phyloP scores from a whole-genome alignment of 1,284 basidiomycete genomes.

The Athelia psychrophila region DNA sequence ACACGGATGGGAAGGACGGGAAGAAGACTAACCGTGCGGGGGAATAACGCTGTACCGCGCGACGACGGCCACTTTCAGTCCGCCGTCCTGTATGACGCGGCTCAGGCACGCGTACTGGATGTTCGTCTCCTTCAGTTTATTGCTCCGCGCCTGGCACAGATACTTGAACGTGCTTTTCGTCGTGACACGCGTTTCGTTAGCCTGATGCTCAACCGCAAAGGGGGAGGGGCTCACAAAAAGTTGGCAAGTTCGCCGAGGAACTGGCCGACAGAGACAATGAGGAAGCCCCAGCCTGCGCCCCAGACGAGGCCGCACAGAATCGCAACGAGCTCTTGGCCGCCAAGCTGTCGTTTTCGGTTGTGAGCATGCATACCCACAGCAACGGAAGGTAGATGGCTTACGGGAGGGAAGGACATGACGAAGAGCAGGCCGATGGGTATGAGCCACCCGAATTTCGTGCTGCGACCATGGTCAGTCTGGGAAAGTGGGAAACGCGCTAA shows the following conservation, averaged over 20 bases:
- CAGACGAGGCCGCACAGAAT: conserved; percentile 76
- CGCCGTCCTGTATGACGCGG: conserved; percentile 63
- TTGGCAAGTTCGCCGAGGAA: conserved; percentile 51
- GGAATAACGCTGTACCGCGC: conserved; percentile 63
- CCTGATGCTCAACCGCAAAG: too few species aligned
- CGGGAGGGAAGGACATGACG: conserved; percentile 76
- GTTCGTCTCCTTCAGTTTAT: conserved; percentile 54
- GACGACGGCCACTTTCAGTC: conserved; percentile 59
- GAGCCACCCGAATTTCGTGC: conserved; percentile 61
- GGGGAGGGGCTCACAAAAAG: too few species aligned
- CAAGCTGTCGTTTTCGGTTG: too few species aligned
- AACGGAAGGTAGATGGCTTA: conserved; percentile 42
- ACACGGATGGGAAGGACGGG: not conserved
- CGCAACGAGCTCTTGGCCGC: conserved; percentile 73
- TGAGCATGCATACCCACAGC: too few species aligned
- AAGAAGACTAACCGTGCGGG: conserved; percentile 44
- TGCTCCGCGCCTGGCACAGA: conserved; percentile 42
- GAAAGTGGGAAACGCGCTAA: conserved; percentile 17
- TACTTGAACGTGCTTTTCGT: conserved; percentile 44
- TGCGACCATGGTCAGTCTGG: conserved; percentile 15
- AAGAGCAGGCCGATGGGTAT: conserved; percentile 83
- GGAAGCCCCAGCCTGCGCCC: conserved; percentile 68
- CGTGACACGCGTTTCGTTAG: conserved; percentile 3
- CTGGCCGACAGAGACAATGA: conserved; percentile 63
- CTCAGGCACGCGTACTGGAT: conserved; percentile 63